These are phyloP conservation scores for Cynanchum wilfordii DNA, from an alignment of 257 asterid genomes.

Conservation along the genomic window DNA sequence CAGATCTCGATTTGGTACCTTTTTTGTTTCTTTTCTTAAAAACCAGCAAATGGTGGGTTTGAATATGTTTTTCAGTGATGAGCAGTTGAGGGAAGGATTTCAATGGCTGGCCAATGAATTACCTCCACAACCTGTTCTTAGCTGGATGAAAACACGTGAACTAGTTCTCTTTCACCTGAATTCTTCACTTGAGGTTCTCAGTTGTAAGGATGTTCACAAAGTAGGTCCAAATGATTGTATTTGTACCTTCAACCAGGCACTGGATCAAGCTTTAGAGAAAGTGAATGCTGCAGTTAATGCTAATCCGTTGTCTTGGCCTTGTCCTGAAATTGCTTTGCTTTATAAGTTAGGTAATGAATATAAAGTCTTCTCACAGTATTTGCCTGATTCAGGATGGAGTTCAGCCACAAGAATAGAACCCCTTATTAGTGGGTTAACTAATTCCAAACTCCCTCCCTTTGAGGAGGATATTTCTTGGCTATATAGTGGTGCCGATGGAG, in stretches of 20 bases:
- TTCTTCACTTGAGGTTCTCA: constrained; percentile 38
- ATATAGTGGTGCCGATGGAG: constrained; percentile 31
- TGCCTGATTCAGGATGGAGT: constrained; percentile 85
- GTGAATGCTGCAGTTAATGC: constrained; percentile 53
- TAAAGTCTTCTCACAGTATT: constrained; percentile 36
- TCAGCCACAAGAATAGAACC: constrained; percentile 40
- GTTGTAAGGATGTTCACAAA: constrained; percentile 24
- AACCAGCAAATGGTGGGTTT: constrained; percentile 28
- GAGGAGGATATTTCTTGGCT: constrained; percentile 62
- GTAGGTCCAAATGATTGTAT: constrained; percentile 60
- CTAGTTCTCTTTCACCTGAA: constrained; percentile 57
- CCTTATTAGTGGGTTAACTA: constrained; percentile 34
- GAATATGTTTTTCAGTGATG: constrained; percentile 60
- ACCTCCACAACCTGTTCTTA: constrained; percentile 52
- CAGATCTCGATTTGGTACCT: constrained; percentile 36
- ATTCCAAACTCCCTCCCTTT: constrained; percentile 51
- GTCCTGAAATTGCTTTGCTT: constrained; percentile 77
- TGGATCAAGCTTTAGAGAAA: constrained; percentile 52
- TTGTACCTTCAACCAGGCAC: constrained; percentile 59
- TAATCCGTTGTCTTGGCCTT: constrained; percentile 79
- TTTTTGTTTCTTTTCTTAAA: constrained; percentile 47
- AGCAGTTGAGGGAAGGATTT: constrained; percentile 60
- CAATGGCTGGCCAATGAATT: constrained; percentile 85
- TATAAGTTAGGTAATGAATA: constrained; percentile 42
- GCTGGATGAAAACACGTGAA: constrained; percentile 57